Conservation (phyloP, 495 filamentous ascomycete species). For the Penicillium steckii region DNA sequence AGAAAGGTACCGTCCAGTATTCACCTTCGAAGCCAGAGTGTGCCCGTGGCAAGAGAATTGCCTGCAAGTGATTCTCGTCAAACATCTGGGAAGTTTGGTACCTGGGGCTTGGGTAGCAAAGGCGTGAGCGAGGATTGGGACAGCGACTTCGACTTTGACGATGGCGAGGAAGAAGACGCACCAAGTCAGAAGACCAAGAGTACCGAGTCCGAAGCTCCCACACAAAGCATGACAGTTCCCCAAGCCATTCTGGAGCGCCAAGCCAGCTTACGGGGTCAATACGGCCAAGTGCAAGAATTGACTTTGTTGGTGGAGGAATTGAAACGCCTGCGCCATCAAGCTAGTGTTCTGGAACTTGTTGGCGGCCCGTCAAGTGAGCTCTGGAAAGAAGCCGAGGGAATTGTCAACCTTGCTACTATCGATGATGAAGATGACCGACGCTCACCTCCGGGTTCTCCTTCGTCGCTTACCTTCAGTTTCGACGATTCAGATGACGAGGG, state of each 20-base stretch:
- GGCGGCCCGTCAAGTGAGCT: conserved; percentile 59
- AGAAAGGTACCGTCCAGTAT: conserved; percentile 74
- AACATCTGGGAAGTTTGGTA: conserved; percentile 78
- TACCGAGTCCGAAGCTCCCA: conserved; percentile 21
- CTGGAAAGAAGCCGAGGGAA: conserved; percentile 86
- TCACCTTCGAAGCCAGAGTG: conserved; percentile 91
- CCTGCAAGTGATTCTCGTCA: conserved; percentile 52
- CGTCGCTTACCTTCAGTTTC: conserved; percentile 52
- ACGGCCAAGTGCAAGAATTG: conserved; percentile 82
- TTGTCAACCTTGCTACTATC: conserved; percentile 80
- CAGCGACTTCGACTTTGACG: conserved; percentile 75
- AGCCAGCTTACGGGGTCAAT: conserved; percentile 80
- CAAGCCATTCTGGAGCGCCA: conserved; percentile 80
- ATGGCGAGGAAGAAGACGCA: conserved; percentile 41
- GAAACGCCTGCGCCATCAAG: conserved; percentile 64
- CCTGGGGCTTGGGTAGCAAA: conserved; percentile 84
- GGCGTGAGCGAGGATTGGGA: conserved; percentile 82
- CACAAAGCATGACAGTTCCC: conserved; percentile 68
- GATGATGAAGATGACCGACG: conserved; percentile 67
- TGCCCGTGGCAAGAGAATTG: conserved; percentile 76
- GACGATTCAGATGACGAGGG: conserved; percentile 63
- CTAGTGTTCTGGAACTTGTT: conserved; percentile 63
- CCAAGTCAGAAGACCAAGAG: conserved; percentile 26
- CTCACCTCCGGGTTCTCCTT: conserved; percentile 50
- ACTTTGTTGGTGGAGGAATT: conserved; percentile 79